Conservation (phyloP, 139 green algal genomes). For the Chloropicon primus region DNA sequence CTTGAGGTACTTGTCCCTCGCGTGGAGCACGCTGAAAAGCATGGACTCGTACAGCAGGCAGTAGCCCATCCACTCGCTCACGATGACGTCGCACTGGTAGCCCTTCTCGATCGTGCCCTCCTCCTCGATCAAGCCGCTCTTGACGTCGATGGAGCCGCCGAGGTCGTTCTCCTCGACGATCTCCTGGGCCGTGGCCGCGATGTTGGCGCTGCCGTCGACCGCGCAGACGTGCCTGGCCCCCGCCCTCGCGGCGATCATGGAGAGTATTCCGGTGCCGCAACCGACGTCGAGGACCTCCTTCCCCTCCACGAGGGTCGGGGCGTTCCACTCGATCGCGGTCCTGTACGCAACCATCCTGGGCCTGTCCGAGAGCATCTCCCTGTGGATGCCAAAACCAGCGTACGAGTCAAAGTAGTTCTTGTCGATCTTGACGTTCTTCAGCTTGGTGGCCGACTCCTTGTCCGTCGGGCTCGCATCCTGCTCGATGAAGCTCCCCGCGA, state of each 20-base stretch:
- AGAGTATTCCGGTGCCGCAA: conserved; percentile 87
- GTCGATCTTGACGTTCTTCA: conserved; percentile 41
- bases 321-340: conserved; percentile 19
- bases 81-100: conserved; percentile 55
- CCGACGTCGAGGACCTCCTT: conserved; percentile 56
- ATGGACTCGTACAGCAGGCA: conserved; percentile 95
- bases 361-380: conserved; percentile 16
- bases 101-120: background rate
- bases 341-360: conserved; percentile 9
- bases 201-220: conserved; percentile 15
- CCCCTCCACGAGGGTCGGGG: conserved; percentile 41
- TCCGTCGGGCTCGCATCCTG: background rate
- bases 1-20: conserved; percentile 62
- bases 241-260: conserved; percentile 71
- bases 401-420: conserved; percentile 81
- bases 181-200: conserved; percentile 6
- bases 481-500: background rate
- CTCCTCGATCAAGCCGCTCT: background rate
- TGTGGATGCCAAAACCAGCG: conserved; percentile 74
- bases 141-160: background rate
- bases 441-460: background rate
- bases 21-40: conserved; percentile 78
- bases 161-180: background rate
- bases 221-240: conserved; percentile 60
- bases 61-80: conserved; percentile 90